Base-by-base conservation (phyloP, 345 rosid genomes). In the Eucalyptus melliodora region DNA sequence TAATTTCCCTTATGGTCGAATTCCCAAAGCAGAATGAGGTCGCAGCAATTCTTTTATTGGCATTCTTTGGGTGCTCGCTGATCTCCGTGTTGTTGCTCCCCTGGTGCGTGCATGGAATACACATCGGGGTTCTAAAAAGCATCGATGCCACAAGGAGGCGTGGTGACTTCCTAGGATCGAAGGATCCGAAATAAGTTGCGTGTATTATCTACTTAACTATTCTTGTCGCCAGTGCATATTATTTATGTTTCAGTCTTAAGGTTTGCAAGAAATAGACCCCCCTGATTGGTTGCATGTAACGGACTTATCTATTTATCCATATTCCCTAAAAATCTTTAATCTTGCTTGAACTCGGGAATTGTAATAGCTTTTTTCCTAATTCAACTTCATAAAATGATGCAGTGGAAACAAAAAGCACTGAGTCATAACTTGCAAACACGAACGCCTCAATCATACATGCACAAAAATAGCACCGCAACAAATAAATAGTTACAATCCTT, bases 401-500 rank as follows among this genome's bases (percentile, higher is more conserved):
- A 27, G 69, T 27, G 69, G 16, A 60, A 60, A 60, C 31, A 26
- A 27, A 60, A 6, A 60, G 69, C 31, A 27, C 31, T 13, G 8
- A 27, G 31, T 60, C 31, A 1, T 0, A 10, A 4, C 62, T 56
- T 2, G 62, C 30, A 34, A 5, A 40, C 5, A 40, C 6, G 0
- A 56, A 56, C 13, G 62, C 30, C 30, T 5, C 13, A 56, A 24
- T 10, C 30, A 6, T 56, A 56, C 62, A 56, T 10, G 6, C 9
- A 42, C 44, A n/a, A n/a, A n/a, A n/a, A n/a, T n/a, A n/a, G n/a
- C 30, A 56, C 11, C 23, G 27, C 62, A 56, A 56, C 27, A 9
- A 56, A 56, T 23, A 56, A 23, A 24, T 24, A 56, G 62, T 9
- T 23, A 11, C 27, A 56, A 56, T 9, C 62, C 0, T 21, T 55